Evolutionary conservation across 495 filamentous ascomycete species (phyloP).

Genomic region (Penicillium turbatum): DNA sequence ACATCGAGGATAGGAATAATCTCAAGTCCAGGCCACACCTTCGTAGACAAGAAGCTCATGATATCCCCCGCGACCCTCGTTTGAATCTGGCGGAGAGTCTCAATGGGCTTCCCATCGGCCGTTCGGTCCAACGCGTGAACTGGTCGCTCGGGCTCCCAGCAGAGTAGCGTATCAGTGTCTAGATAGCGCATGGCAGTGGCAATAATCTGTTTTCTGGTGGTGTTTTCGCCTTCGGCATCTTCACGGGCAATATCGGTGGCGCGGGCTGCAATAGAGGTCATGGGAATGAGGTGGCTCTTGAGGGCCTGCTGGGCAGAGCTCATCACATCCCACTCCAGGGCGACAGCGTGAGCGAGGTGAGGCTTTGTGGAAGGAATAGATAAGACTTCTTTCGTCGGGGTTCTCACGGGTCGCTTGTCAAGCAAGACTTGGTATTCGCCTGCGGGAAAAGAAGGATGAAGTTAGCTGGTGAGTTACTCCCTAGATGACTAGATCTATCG

Average conservation of each 20-base stretch:
- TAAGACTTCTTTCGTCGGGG: conserved; percentile 67
- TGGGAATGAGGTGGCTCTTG: conserved; percentile 74
- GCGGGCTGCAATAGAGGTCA: conserved; percentile 80
- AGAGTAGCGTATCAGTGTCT: conserved; percentile 89
- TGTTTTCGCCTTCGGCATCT: conserved; percentile 46
- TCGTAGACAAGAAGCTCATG: conserved; percentile 60
- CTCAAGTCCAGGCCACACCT: conserved; percentile 81
- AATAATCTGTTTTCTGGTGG: conserved; percentile 55
- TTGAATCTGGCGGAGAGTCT: conserved; percentile 70
- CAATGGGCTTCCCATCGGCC: conserved; percentile 26
- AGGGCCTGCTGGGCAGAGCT: conserved; percentile 71
- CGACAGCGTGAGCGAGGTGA: conserved; percentile 79
- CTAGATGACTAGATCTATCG: not conserved
- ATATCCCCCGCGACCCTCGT: conserved; percentile 60
- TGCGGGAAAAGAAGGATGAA: conserved; percentile 32
- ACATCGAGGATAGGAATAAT: conserved; percentile 72
- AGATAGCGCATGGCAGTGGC: conserved; percentile 75
- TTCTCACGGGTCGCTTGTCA: conserved; percentile 74
- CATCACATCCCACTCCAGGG: conserved; percentile 88
- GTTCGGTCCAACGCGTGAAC: conserved; percentile 22
- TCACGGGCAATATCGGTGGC: conserved; percentile 72
- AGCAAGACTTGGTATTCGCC: conserved; percentile 68
- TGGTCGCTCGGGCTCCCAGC: conserved; percentile 70
- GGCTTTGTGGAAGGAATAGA: conserved; percentile 69
- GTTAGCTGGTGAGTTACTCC: not conserved